Base-by-base conservation (phyloP, 306 rosid species). In the Inga oerstediana region DNA sequence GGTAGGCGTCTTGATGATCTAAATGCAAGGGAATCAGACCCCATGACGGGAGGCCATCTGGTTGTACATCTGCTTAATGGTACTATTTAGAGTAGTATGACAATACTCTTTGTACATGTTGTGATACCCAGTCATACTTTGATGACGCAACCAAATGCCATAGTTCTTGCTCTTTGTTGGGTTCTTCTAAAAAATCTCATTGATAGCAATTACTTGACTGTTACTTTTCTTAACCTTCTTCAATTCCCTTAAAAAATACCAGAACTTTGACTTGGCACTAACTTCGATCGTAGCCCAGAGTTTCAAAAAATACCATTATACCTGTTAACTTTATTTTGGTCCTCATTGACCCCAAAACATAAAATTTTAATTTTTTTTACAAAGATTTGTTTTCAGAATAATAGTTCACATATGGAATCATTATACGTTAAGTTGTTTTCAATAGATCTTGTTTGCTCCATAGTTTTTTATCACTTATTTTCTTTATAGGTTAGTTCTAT, bases 1-100 rank as follows among this genome's bases (percentile, higher is more conserved):
- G 2, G 90, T 91, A 44, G 94, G 92, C 0, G 91, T 91, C 91
- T 91, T 91, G 81, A 91, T 91, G 34, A 91, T 91, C 68, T 91
- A 92, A 34, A 91, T 91, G 68, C 94, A 91, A 24, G 94, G 94
- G 62, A 30, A 81, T 82, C 94, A 85, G 15, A 91, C 94, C 81
- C 94, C 80, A 81, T 91, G 94, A 37, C 92, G 89, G 54, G 94
- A 91, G 43, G 89, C 94, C 94, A 91, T 91, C 85, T 91, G 92
- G 12, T 6, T 86, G 86, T 91, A 91, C 92, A 91, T 89, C 32
- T 81, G 84, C 41, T 89, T 92, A 44, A 91, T 91, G 0, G 86
- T 92, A 5, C 94, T 91, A 0, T 91, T 91, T 3, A 91, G 84
- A 44, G 94, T 91, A 82, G 94, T 91, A 79, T 91, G 92, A 9